Percentiles rank a stretch among this genome's conserved stretches.
Conservation (phyloP, 768 basidiomycete species). For the Sporobolomyces roseus region DNA sequence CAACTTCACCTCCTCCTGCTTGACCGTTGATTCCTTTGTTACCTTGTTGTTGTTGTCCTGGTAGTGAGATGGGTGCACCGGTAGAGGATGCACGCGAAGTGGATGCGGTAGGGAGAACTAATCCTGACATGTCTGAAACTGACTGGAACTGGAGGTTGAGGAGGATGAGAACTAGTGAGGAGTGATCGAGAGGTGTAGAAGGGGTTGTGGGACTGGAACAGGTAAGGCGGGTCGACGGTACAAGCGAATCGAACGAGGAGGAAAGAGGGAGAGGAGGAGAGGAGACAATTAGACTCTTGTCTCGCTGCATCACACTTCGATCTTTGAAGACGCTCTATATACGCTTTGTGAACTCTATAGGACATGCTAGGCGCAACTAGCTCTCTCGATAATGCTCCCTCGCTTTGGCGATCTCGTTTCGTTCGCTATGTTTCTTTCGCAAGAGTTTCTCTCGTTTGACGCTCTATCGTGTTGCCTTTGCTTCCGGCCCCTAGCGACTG, state of each 20-base stretch:
- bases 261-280: neutral
- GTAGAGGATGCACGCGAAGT: constrained; percentile 4
- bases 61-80: constrained; percentile 4
- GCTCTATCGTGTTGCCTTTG: no score
- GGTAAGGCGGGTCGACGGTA: neutral
- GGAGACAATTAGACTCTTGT: neutral
- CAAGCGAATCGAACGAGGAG: constrained; percentile 1
- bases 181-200: neutral
- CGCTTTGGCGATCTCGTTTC: neutral
- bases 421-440: no score
- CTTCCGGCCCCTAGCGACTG: no score
- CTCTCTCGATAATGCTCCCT: no score
- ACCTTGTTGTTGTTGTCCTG: constrained; percentile 1
- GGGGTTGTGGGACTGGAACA: no score
- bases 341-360: no score
- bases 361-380: no score
- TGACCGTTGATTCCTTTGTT: neutral
- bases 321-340: no score
- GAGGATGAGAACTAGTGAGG: neutral
- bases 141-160: neutral
- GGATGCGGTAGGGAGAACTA: constrained; percentile 22
- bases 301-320: no score
- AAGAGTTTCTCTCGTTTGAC: neutral
- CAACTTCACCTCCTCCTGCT: neutral
- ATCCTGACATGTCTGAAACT: constrained; percentile 13